These are phyloP conservation scores for Alopecurus myosuroides DNA, from an alignment of 176 grass and related monocot genomes.

Conservation along the genomic window DNA sequence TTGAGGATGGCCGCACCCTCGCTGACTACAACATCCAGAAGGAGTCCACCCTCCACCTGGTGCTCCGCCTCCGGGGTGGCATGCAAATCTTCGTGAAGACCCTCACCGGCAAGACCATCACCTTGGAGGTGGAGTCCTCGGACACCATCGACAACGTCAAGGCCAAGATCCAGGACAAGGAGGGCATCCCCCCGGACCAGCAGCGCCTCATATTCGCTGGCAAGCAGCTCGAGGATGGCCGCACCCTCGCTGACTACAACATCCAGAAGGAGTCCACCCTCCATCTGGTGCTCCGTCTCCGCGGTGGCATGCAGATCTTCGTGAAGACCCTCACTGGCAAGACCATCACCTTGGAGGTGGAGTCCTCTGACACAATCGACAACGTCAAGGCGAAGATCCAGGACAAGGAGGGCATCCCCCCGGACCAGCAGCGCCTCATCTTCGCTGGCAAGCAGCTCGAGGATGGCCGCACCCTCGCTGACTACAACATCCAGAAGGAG, in stretches of 20 bases:
- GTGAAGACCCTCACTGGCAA: conserved; percentile 92
- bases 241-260: conserved; percentile 66
- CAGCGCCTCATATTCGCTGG: conserved; percentile 57
- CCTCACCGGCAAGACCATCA: conserved; percentile 58
- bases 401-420: conserved; percentile 79
- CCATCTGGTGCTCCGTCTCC: conserved; percentile 52
- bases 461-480: conserved; percentile 70
- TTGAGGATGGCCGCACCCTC: conserved; percentile 54
- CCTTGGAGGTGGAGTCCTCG: conserved; percentile 42
- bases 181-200: conserved; percentile 67
- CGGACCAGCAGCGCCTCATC: conserved; percentile 79
- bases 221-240: conserved; percentile 67
- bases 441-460: conserved; percentile 77
- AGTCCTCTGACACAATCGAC: conserved; percentile 79
- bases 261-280: conserved; percentile 76
- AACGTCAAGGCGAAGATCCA: conserved; percentile 82
- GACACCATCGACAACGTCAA: conserved; percentile 62
- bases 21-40: conserved; percentile 79
- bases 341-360: conserved; percentile 88
- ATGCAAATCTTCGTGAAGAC: conserved; percentile 62
- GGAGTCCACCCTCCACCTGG: conserved; percentile 63
- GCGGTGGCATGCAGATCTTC: conserved; percentile 70
- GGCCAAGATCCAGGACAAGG: conserved; percentile 70
- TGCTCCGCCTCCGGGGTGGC: conserved; percentile 37
- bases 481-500: conserved; percentile 95